Conservation (phyloP, 148 eudicot species). For the Euryodendron excelsum region DNA sequence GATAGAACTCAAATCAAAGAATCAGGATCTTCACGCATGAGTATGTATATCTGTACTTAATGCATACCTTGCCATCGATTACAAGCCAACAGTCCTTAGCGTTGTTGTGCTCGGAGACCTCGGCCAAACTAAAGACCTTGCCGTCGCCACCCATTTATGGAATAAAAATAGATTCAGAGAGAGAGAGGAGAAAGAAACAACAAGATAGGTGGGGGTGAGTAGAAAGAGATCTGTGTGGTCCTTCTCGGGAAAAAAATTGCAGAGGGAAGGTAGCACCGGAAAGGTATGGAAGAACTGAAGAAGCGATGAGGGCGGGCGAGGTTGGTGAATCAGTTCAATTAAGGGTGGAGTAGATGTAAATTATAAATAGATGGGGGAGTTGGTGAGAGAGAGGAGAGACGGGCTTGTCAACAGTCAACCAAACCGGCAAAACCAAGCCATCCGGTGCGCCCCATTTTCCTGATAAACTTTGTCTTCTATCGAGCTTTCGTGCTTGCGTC, state of each 20-base stretch:
- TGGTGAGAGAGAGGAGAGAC: too few relatives aligned
- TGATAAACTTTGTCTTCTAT: too few relatives aligned
- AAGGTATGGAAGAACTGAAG: not conserved
- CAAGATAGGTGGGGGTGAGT: not conserved
- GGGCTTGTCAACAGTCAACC: too few relatives aligned
- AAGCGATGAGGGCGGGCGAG: too few relatives aligned
- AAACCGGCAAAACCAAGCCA: too few relatives aligned
- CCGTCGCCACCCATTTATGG: slow-evolving; percentile 43
- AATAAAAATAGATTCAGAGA: not conserved
- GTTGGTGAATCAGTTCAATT: too few relatives aligned
- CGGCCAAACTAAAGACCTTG: slow-evolving; percentile 62
- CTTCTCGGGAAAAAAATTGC: not conserved
- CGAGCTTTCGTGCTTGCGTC: too few relatives aligned
- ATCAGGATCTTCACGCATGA: not conserved
- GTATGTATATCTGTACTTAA: too few relatives aligned
- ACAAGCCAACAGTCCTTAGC: slow-evolving; percentile 86
- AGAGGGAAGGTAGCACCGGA: not conserved
- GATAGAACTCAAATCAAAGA: not conserved
- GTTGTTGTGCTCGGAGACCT: slow-evolving; percentile 67
- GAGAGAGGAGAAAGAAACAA: slow-evolving; percentile 6
- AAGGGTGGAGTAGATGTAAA: too few relatives aligned
- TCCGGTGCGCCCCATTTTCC: too few relatives aligned
- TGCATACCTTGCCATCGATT: slow-evolving; percentile 81
- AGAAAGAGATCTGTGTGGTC: too few relatives aligned
- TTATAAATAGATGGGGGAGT: too few relatives aligned